phyloP scores from a whole-genome alignment of 176 grass and related monocot species.

The Panicum miliaceum region DNA sequence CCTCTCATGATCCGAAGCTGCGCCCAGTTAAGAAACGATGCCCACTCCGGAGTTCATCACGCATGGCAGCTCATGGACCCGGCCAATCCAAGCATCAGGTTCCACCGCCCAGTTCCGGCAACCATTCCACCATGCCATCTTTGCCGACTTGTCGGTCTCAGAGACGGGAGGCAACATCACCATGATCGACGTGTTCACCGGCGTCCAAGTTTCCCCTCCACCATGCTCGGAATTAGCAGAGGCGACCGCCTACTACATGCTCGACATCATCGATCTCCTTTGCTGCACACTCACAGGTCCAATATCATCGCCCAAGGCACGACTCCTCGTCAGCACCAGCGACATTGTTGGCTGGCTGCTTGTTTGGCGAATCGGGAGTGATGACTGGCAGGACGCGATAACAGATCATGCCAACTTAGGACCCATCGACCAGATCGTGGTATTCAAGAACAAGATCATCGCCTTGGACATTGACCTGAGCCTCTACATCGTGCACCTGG shows the following conservation, averaged over 20 bases:
- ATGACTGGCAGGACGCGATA: background rate
- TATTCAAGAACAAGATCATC: background rate
- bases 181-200: background rate
- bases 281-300: background rate
- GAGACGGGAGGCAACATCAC: background rate
- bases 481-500: background rate
- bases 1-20: background rate
- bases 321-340: background rate
- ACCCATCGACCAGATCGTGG: background rate
- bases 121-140: background rate
- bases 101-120: background rate
- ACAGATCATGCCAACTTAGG: fast-evolving
- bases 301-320: background rate
- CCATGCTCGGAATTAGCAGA: too few relatives aligned
- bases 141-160: background rate
- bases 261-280: background rate
- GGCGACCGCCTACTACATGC: too few relatives aligned
- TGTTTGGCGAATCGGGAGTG: background rate
- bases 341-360: background rate
- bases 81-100: background rate
- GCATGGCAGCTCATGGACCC: conserved; percentile 3
- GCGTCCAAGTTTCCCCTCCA: background rate
- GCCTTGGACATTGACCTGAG: background rate
- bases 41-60: background rate
- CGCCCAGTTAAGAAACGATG: background rate